phyloP scores from a whole-genome alignment of 441 rosid genomes.

The Jatropha multifida region DNA sequence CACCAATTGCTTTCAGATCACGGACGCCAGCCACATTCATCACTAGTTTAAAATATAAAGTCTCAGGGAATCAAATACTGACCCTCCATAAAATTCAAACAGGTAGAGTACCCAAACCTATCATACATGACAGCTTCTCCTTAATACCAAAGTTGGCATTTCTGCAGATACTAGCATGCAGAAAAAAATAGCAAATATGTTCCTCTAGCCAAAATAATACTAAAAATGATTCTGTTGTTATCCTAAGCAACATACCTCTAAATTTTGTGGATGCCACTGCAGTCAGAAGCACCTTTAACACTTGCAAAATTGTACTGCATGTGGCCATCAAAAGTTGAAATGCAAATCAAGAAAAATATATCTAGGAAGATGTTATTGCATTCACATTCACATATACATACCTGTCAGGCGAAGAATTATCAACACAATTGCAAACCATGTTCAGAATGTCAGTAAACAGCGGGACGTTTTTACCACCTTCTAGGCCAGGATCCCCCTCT shows the following conservation, averaged over 20 bases:
- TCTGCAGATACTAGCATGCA: not conserved
- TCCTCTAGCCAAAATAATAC: not conserved
- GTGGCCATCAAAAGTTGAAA: slow-evolving; percentile 31
- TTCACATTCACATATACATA: slow-evolving; percentile 29
- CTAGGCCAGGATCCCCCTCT: slow-evolving; percentile 99
- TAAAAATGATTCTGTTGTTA: not conserved
- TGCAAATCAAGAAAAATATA: slow-evolving; percentile 24
- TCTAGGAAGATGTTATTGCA: slow-evolving; percentile 16
- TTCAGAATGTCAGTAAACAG: slow-evolving; percentile 89
- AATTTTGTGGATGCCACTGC: slow-evolving; percentile 96
- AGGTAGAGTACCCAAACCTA: not conserved
- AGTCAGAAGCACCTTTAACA: slow-evolving; percentile 95
- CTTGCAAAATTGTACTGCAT: slow-evolving; percentile 93
- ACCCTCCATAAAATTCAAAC: not conserved
- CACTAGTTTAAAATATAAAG: not conserved
- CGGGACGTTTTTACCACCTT: slow-evolving; percentile 80
- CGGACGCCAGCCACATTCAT: not conserved
- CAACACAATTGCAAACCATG: slow-evolving; percentile 91
- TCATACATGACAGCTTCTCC: not conserved
- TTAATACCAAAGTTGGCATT: not conserved
- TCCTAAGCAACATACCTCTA: slow-evolving; percentile 57
- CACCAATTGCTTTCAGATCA: not conserved
- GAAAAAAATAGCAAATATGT: not conserved
- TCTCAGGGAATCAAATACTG: not conserved
- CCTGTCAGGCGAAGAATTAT: slow-evolving; percentile 98